phyloP scores from a whole-genome alignment of 139 green algal genomes.

The Desmodesmus armatus region DNA sequence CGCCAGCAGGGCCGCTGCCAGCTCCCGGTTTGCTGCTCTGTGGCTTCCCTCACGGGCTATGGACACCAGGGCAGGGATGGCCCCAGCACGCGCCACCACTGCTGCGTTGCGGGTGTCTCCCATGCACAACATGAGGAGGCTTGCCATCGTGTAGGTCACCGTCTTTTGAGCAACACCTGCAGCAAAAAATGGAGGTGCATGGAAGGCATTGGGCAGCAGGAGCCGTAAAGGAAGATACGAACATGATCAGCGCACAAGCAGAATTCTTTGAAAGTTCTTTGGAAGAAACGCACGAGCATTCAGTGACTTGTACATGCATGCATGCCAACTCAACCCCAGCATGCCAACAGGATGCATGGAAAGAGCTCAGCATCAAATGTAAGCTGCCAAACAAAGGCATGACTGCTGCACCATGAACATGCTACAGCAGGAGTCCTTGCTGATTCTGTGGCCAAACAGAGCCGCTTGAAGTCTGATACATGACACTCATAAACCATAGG shows the following conservation, averaged over 20 bases:
- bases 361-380: too few species aligned
- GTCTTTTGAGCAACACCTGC: conserved; percentile 31
- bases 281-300: conserved; percentile 26
- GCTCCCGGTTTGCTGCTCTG: conserved; percentile 34
- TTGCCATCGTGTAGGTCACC: conserved; percentile 51
- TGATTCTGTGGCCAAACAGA: too few species aligned
- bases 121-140: conserved; percentile 56
- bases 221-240: conserved; percentile 29
- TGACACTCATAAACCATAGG: too few species aligned
- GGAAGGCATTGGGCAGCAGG: too few species aligned
- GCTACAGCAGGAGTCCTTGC: too few species aligned
- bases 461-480: too few species aligned
- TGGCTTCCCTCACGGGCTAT: conserved; percentile 8
- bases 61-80: conserved; percentile 18
- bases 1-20: conserved; percentile 54
- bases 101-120: conserved; percentile 55
- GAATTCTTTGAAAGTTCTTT: too few species aligned
- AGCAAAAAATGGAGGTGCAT: too few species aligned
- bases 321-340: not conserved
- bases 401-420: too few species aligned
- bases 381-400: too few species aligned
- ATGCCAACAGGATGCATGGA: not conserved
- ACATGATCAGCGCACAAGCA: too few species aligned
- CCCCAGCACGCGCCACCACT: conserved; percentile 49
- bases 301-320: not conserved